Base-by-base conservation (phyloP, 306 rosid genomes). In the Vigna angularis region DNA sequence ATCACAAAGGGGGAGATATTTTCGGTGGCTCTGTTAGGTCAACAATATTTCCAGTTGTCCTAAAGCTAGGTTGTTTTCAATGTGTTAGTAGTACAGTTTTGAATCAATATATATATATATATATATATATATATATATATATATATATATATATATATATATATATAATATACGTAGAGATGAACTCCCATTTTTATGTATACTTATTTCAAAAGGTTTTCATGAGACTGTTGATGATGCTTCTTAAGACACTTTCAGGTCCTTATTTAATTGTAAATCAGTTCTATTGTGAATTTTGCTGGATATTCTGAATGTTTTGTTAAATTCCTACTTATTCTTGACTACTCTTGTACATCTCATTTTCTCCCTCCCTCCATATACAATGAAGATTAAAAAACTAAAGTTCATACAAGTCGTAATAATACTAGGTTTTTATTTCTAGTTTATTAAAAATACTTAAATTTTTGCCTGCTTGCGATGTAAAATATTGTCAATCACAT, bases 201-300 rank as follows among this genome's bases (percentile, higher is more conserved):
- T 78, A 66, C 67, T 72, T 26, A 30, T 72, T 20, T 65, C 44
- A 38, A 16, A 9, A 5, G 72, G 67, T 65, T 70, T 76, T 42
- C 44, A 53, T 18, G 51, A 50, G 15, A 59, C 51, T 34, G 36
- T 52, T 76, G 65, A 75, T 70, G 52, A 83, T 63, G 48, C 36
- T 45, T 36, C 40, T 69, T 56, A 74, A 34, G 28, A 75, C 64
- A 82, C 40, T 48, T 71, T 72, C 47, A 24, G 62, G 44, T 66
- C 72, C 73, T 57, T 69, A 12, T 70, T 76, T 63, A 63, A 32
- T 63, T 16, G 85, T 85, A 85, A 81, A 73, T 79, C 44, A 61
- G 75, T 74, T 70, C 24, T 48, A 45, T 53, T 62, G 75, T 63
- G 75, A 63, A 49, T 38, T 79, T 75, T 70, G 36, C 22, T 75